Conservation (phyloP, 2,329 filamentous ascomycete species). For the Penicillium sp. region DNA sequence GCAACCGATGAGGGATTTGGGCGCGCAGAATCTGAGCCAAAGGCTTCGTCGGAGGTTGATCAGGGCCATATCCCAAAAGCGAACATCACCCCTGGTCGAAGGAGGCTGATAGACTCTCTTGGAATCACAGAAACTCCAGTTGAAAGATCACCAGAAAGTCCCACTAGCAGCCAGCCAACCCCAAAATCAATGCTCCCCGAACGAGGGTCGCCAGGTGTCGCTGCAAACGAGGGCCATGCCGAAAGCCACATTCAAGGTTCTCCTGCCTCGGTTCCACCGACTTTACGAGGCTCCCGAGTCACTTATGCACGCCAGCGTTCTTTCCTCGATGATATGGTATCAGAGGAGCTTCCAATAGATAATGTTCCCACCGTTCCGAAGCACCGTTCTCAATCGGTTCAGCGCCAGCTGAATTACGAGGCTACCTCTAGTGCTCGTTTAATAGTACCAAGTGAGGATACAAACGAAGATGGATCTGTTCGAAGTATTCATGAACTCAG, state of each 20-base stretch:
- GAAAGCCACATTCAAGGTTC: conserved; percentile 13
- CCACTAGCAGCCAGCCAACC: conserved; percentile 11
- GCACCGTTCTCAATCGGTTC: conserved; percentile 2
- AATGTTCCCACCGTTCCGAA: conserved; percentile 5
- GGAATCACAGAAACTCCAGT: conserved; percentile 15
- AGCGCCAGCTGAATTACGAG: conserved; percentile 5
- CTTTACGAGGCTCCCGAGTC: conserved; percentile 44
- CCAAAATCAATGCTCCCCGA: conserved; percentile 7
- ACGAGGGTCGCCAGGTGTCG: conserved; percentile 6
- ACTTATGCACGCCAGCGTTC: conserved; percentile 62
- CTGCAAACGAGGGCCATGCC: conserved; percentile 1
- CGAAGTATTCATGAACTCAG: conserved; percentile 63
- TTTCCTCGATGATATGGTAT: conserved; percentile 54
- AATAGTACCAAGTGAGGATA: conserved; percentile 48
- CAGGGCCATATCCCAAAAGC: background rate
- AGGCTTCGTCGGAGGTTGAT: background rate
- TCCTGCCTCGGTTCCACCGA: conserved; percentile 19
- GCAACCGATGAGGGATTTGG: background rate
- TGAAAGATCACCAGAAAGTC: conserved; percentile 9
- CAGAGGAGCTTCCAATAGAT: conserved; percentile 12
- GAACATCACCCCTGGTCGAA: conserved; percentile 27
- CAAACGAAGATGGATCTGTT: conserved; percentile 45
- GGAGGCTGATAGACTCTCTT: conserved; percentile 38
- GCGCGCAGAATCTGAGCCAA: background rate
- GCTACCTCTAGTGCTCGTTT: conserved; percentile 19